Conservation (phyloP, 306 rosid species). For the Dalbergia cultrata region DNA sequence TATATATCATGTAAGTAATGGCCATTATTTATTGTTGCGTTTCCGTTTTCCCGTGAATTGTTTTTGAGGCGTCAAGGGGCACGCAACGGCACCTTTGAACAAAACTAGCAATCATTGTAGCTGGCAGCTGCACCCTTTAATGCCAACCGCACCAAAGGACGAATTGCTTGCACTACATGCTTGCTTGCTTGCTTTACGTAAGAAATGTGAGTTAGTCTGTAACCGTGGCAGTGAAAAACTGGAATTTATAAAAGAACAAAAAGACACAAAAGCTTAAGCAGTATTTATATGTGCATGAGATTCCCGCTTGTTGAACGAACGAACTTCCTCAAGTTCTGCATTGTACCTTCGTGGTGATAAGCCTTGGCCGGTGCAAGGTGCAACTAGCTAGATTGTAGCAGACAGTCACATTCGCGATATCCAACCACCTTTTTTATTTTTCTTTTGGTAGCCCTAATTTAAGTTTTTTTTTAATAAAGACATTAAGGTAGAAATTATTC, state of each 20-base stretch:
- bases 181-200: too few species aligned
- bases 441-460: neutral
- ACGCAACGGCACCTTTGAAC: conserved; percentile 28
- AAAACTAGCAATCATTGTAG: neutral
- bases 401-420: conserved; percentile 19
- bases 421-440: neutral
- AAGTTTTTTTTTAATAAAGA: neutral
- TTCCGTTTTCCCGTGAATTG: conserved; percentile 57
- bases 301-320: neutral
- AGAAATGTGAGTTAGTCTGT: neutral
- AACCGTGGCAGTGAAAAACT: neutral
- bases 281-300: neutral
- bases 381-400: neutral
- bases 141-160: conserved; percentile 29
- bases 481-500: too few species aligned
- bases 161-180: too few species aligned
- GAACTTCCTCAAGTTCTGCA: conserved; percentile 2
- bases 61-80: conserved; percentile 1
- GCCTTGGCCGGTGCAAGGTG: conserved; percentile 6
- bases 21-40: conserved; percentile 40
- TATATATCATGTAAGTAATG: neutral
- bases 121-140: conserved; percentile 47
- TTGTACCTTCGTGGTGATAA: conserved; percentile 46
- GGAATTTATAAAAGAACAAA: neutral
- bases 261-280: neutral